Conservation (phyloP, 768 basidiomycete species). For the Serendipita sp. region DNA sequence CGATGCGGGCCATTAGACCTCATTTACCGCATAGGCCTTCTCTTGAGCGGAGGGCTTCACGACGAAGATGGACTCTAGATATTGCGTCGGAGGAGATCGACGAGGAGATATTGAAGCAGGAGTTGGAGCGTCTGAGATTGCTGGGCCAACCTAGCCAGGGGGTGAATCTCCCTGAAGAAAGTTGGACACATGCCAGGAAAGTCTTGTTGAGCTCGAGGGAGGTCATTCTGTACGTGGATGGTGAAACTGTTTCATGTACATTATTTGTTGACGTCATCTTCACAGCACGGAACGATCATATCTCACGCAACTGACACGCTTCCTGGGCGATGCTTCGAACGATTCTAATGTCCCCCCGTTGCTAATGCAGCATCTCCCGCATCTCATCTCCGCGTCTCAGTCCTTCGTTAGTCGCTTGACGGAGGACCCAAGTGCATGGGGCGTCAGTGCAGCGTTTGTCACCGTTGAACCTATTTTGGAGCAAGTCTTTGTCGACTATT, state of each 20-base stretch:
- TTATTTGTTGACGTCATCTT: not conserved
- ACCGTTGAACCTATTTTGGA: slow-evolving; percentile 37
- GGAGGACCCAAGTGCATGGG: slow-evolving; percentile 49
- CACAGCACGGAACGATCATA: not conserved
- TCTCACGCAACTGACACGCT: slow-evolving; percentile 9
- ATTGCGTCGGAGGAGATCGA: slow-evolving; percentile 6
- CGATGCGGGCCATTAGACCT: not conserved
- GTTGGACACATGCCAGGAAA: slow-evolving; percentile 26
- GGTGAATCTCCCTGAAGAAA: slow-evolving; percentile 6
- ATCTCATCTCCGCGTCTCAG: slow-evolving; percentile 36
- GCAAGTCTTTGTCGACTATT: slow-evolving; percentile 40
- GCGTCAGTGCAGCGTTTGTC: slow-evolving; percentile 46
- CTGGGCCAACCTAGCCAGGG: not conserved
- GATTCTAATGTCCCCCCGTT: slow-evolving; percentile 25
- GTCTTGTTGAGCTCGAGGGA: slow-evolving; percentile 33
- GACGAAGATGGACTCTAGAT: slow-evolving; percentile 1
- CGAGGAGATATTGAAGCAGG: not conserved
- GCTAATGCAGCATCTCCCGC: slow-evolving; percentile 36
- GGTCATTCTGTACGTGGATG: slow-evolving; percentile 27
- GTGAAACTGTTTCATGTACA: not conserved
- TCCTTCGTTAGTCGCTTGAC: slow-evolving; percentile 35
- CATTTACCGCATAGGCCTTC: not conserved
- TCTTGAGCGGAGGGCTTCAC: not conserved
- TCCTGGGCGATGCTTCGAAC: slow-evolving; percentile 16
- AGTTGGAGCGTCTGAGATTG: not conserved